Percentiles rank a stretch among this genome's conserved stretches.
These are phyloP conservation scores for Pelargonium fulgidum DNA, from an alignment of 441 rosid genomes.

Conservation along the genomic window DNA sequence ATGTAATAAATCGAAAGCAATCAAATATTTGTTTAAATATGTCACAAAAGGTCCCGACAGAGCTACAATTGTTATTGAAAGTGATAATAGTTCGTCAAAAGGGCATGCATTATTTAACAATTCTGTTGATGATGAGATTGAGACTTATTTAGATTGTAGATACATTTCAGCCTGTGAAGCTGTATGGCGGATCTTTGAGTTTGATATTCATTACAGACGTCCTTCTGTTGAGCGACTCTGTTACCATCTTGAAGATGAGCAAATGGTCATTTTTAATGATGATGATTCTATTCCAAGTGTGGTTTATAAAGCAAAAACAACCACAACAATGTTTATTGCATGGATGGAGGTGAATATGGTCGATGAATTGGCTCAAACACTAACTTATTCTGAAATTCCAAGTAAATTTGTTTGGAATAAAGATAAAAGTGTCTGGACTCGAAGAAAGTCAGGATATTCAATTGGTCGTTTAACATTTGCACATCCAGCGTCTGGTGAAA, in stretches of 20 bases:
- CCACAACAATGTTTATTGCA: neutral
- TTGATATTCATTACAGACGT: neutral
- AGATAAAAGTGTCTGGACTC: neutral
- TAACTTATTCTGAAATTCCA: slow-evolving; percentile 13
- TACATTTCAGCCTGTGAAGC: neutral
- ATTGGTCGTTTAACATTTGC: slow-evolving; percentile 6
- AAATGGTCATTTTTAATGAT: neutral
- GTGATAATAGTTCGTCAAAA: too few relatives aligned
- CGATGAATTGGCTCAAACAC: neutral
- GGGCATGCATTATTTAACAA: neutral
- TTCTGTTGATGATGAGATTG: neutral
- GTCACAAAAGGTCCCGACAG: neutral
- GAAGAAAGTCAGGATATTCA: neutral
- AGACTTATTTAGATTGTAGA: neutral
- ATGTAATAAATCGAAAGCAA: neutral
- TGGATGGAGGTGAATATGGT: neutral
- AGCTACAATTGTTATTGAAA: neutral
- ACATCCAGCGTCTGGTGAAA: neutral
- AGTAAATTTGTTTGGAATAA: neutral
- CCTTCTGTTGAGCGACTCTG: neutral
- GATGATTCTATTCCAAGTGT: neutral
- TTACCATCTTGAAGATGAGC: neutral
- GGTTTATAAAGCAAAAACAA: neutral
- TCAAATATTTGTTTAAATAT: neutral
- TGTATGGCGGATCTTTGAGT: neutral